phyloP scores from a whole-genome alignment of 2,329 filamentous ascomycete species.

The Sporothrix mexicana region DNA sequence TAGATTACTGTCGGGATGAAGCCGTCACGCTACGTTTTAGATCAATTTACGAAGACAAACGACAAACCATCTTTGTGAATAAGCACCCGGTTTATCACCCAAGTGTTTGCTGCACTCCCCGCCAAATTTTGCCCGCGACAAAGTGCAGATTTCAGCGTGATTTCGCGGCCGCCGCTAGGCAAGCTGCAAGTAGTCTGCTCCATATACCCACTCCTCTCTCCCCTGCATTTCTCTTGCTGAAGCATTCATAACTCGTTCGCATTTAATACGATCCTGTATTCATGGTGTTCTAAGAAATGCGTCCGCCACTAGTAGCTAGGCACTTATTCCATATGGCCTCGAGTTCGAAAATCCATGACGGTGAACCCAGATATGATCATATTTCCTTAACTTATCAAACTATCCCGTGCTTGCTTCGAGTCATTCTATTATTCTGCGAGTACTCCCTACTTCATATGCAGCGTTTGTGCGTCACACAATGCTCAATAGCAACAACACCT shows the following conservation, averaged over 20 bases:
- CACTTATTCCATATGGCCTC: no score
- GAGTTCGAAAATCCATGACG: not conserved
- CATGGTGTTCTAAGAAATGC: not conserved
- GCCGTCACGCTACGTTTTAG: not conserved
- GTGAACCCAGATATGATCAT: not conserved
- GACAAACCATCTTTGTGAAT: not conserved
- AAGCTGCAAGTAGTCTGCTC: not conserved
- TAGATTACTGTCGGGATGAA: conserved; percentile 7
- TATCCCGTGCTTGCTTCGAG: not conserved
- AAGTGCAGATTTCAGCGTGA: not conserved
- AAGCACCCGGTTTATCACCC: not conserved
- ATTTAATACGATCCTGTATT: not conserved
- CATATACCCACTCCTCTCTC: not conserved
- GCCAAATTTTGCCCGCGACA: not conserved
- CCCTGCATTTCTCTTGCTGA: not conserved
- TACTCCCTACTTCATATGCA: no score
- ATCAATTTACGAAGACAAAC: not conserved
- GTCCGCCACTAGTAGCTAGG: no score
- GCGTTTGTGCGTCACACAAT: no score
- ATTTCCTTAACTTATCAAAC: not conserved
- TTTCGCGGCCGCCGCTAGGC: not conserved
- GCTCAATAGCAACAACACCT: not conserved
- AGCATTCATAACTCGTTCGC: conserved; percentile 1
- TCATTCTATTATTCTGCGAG: not conserved
- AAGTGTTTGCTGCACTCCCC: not conserved